Evolutionary conservation across 1,284 basidiomycete genomes (phyloP).

Genomic region (Rhodotorula sp.): DNA sequence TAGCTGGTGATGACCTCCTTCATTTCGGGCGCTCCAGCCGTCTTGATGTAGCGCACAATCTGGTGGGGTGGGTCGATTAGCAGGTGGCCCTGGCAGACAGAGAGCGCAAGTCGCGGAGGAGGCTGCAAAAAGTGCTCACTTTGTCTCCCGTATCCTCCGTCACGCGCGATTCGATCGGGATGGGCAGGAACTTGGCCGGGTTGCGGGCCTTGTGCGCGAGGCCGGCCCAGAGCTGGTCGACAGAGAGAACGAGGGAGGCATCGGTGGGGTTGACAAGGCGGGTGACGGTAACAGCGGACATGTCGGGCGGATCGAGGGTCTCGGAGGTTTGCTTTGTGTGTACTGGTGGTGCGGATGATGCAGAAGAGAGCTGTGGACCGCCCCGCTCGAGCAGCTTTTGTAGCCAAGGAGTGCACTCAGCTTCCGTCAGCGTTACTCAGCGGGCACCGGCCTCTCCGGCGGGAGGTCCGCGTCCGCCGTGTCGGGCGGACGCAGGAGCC

Average conservation of each 20-base stretch:
- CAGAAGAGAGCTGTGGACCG: not conserved
- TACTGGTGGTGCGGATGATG: not conserved
- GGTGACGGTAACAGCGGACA: slow-evolving; percentile 22
- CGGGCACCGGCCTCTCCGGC: too few species aligned
- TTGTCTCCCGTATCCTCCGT: slow-evolving; percentile 21
- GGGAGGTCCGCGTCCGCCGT: too few species aligned
- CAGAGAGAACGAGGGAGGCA: slow-evolving; percentile 3
- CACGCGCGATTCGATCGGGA: slow-evolving; percentile 8
- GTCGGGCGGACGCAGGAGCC: too few species aligned
- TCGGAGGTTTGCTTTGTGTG: not conserved
- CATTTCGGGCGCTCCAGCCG: slow-evolving; percentile 1
- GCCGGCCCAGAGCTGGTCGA: slow-evolving; percentile 24
- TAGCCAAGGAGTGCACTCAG: too few species aligned
- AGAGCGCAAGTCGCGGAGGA: not conserved
- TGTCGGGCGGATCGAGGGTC: not conserved
- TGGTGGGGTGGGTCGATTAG: not conserved
- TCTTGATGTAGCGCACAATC: slow-evolving; percentile 7
- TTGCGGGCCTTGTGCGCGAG: slow-evolving; percentile 16
- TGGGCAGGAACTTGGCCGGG: slow-evolving; percentile 14
- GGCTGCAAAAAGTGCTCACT: slow-evolving; percentile 1
- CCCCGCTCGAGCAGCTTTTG: not conserved
- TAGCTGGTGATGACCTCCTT: slow-evolving; percentile 10
- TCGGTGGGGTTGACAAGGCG: slow-evolving; percentile 25
- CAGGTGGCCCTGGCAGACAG: not conserved
- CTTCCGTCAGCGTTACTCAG: too few species aligned